Base-by-base conservation (phyloP, 176 grass and related monocot species). In the bread wheat (Triticum aestivum) region DNA sequence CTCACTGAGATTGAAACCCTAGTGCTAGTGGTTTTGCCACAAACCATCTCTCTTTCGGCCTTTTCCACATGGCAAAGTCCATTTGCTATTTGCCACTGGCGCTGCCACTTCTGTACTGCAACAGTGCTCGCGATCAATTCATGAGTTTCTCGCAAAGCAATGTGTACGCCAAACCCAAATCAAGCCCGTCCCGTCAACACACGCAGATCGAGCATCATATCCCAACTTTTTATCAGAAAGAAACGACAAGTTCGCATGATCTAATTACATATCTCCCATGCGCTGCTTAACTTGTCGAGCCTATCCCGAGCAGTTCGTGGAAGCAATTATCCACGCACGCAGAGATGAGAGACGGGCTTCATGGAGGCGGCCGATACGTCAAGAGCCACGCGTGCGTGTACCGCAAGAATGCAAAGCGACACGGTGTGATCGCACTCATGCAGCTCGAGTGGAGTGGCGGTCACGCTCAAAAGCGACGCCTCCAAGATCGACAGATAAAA, bases 391-490 rank as follows among this genome's bases (percentile, higher is more conserved):
- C 82, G 23, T 84, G 79, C 85, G 85, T 87, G 89, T 87, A 69
- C 76, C 61, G 85, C 81, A 91, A 23, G 61, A 87, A 59, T 45
- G 26, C 35, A 38, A 38, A 77, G 29, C 77, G 51, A 62, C 85
- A 54, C 85, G 61, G 79, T 21, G 79, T 85, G 69, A 88, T 78
- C 77, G 86, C 89, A 91, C 89, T 88, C 4, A 6, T 10, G 24
- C 32, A 74, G 10, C 47, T 49, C 77, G n/a, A 24, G 8, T 47
- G 27, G 15, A 88, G 77, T 88, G 86, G n/a, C 81, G 0, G 77
- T 88, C 89, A 71, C 82, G 9, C 51, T 88, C 82, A 87, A 85
- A 80, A 80, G 77, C 62, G 89, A 87, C 51, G 51, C 49, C 74
- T 74, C 69, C 10, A 74, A 83, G 58, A 79, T 74, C 34, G 68